Conservation (phyloP, 148 eudicot species). For the Nepenthes gracilis region DNA sequence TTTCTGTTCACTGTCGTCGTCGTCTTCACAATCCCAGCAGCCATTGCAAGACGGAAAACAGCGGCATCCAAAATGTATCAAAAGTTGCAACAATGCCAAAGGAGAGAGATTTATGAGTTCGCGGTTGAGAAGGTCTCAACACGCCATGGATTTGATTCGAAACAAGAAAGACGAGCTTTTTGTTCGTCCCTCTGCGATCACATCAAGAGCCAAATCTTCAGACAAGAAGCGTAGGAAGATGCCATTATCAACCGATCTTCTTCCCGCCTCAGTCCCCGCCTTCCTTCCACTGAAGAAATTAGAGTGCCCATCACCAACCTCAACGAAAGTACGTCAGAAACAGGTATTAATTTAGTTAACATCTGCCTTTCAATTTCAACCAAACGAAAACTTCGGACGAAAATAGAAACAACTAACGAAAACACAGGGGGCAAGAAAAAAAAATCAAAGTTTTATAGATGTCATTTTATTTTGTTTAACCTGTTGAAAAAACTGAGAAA, state of each 20-base stretch:
- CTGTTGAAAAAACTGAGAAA: too few relatives aligned
- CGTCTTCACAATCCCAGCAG: too few relatives aligned
- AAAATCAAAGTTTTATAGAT: too few relatives aligned
- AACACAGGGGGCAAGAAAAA: too few relatives aligned
- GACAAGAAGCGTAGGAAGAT: constrained; percentile 49
- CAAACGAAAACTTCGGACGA: too few relatives aligned
- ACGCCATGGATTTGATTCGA: constrained; percentile 13
- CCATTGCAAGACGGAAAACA: too few relatives aligned
- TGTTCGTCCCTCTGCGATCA: constrained; percentile 18
- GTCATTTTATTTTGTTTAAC: too few relatives aligned
- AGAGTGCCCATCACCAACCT: constrained; percentile 15
- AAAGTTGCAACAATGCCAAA: too few relatives aligned
- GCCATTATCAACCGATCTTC: constrained; percentile 37
- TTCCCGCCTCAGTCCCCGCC: constrained; percentile 34
- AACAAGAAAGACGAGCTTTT: constrained; percentile 64
- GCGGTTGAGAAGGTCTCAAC: constrained; percentile 11
- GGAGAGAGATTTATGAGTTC: not conserved
- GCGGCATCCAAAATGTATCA: too few relatives aligned
- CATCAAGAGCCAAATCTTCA: not conserved
- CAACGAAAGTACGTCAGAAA: constrained; percentile 28
- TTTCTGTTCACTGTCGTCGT: too few relatives aligned
- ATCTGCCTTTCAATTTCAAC: too few relatives aligned
- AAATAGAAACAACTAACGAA: too few relatives aligned
- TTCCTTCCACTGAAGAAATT: constrained; percentile 44
- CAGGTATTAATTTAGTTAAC: constrained; percentile 29